phyloP scores from a whole-genome alignment of 495 filamentous ascomycete species.

The Lophiotrema nucula region DNA sequence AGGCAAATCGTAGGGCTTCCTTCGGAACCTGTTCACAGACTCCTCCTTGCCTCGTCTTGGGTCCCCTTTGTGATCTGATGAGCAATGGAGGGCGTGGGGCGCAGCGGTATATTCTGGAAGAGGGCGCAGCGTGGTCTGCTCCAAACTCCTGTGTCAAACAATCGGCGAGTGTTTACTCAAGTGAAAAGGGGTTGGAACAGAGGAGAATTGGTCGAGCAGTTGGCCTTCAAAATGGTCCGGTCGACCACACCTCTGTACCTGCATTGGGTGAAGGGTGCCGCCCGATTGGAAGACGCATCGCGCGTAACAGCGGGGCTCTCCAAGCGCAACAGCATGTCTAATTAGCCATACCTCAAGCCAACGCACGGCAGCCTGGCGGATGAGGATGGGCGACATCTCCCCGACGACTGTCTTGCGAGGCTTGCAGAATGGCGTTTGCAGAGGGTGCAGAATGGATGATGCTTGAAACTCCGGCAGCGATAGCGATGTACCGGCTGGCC shows the following conservation, averaged over 20 bases:
- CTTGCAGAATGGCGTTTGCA: conserved; percentile 3
- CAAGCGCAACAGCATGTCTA: neutral
- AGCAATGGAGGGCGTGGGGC: conserved; percentile 11
- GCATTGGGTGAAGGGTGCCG: neutral
- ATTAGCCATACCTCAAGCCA: neutral
- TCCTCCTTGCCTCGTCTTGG: neutral
- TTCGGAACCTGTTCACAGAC: neutral
- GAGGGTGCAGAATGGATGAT: neutral
- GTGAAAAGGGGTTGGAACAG: conserved; percentile 16
- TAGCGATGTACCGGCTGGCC: neutral
- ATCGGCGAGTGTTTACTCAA: neutral
- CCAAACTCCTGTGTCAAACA: conserved; percentile 9
- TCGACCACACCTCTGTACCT: conserved; percentile 13
- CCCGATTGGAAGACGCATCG: conserved; percentile 7
- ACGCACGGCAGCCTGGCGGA: neutral
- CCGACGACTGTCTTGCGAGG: neutral
- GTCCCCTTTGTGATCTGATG: neutral
- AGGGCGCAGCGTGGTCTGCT: conserved; percentile 13
- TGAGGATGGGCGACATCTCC: neutral
- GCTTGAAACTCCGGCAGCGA: neutral
- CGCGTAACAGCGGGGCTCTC: neutral
- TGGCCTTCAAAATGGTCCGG: neutral
- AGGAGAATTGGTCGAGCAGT: conserved; percentile 8
- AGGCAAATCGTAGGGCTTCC: conserved; percentile 17
- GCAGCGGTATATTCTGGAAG: neutral